A percentile compares a stretch with the other conserved stretches of the same genome.
Conservation (phyloP, 352 stramenopile genomes). For the Phytophthora ohioensis region DNA sequence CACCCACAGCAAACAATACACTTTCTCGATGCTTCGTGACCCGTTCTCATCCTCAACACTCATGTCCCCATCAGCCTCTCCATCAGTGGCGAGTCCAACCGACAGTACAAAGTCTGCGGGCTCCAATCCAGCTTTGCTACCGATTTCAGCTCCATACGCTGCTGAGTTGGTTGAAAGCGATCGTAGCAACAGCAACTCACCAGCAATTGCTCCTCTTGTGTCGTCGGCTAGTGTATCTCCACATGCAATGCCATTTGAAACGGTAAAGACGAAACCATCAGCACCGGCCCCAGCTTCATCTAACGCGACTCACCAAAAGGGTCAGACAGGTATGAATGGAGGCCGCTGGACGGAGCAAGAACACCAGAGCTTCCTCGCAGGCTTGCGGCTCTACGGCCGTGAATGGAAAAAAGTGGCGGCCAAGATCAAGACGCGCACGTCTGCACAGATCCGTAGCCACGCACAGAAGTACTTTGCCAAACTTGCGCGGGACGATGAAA, state of each 20-base stretch:
- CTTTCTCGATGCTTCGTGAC: constrained; percentile 38
- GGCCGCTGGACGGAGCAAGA: constrained; percentile 96
- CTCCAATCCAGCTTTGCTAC: constrained; percentile 22
- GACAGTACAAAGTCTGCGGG: constrained; percentile 11
- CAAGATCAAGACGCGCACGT: constrained; percentile 91
- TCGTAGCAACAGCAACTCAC: constrained; percentile 30
- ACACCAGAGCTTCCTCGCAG: constrained; percentile 95
- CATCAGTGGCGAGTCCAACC: constrained; percentile 20
- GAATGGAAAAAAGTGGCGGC: constrained; percentile 98
- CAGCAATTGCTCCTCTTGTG: constrained; percentile 39
- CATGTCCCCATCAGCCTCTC: constrained; percentile 34
- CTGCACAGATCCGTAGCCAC: constrained; percentile 86
- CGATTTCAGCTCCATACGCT: constrained; percentile 18
- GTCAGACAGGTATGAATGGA: constrained; percentile 80
- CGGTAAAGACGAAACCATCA: constrained; percentile 22
- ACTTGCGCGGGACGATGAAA: constrained; percentile 79
- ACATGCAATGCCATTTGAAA: constrained; percentile 33
- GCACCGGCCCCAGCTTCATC: constrained; percentile 19
- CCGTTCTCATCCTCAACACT: constrained; percentile 28
- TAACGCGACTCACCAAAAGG: constrained; percentile 59
- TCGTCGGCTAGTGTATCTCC: constrained; percentile 37
- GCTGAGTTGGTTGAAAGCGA: constrained; percentile 32
- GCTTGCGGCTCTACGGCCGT: constrained; percentile 94
- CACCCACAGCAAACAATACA: constrained; percentile 14
- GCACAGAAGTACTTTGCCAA: constrained; percentile 92